Percentiles rank a stretch among this genome's conserved stretches.
phyloP scores from a whole-genome alignment of 2,329 filamentous ascomycete species.

The Phialocephala subalpina region DNA sequence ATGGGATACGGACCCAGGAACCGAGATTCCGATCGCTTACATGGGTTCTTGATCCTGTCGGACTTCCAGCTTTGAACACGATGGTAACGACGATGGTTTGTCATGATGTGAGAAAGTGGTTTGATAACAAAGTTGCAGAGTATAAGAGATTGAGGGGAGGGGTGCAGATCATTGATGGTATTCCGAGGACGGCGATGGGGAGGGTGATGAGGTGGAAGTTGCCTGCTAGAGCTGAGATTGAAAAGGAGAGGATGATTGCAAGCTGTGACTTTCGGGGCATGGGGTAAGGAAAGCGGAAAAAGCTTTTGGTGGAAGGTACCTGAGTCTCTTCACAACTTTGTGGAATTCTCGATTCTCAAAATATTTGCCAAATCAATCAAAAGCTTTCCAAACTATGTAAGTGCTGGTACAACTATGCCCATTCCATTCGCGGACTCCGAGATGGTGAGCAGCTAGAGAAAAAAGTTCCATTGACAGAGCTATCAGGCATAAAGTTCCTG shows the following conservation, averaged over 20 bases:
- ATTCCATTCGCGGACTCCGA: too few relatives aligned
- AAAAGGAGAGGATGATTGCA: not conserved
- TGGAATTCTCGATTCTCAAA: too few relatives aligned
- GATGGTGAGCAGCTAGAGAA: too few relatives aligned
- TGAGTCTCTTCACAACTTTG: too few relatives aligned
- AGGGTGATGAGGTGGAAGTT: conserved; percentile 52
- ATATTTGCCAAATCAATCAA: too few relatives aligned
- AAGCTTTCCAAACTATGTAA: too few relatives aligned
- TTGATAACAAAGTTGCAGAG: conserved; percentile 49
- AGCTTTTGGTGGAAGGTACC: not conserved
- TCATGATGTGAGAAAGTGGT: conserved; percentile 50
- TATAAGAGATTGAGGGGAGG: conserved; percentile 61
- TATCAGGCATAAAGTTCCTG: too few relatives aligned
- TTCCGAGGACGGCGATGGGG: conserved; percentile 55
- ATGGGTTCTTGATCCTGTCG: conserved; percentile 51
- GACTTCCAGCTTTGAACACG: not conserved
- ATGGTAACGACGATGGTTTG: conserved; percentile 41
- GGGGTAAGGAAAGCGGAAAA: not conserved
- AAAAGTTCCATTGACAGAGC: too few relatives aligned
- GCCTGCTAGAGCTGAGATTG: conserved; percentile 7
- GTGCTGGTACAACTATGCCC: too few relatives aligned
- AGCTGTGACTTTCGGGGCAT: too few relatives aligned
- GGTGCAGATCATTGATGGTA: conserved; percentile 54
- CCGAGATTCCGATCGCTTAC: conserved; percentile 66
- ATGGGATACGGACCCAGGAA: conserved; percentile 44